Evolutionary conservation across 306 rosid species (phyloP), one percentile per base, ranked within the genome.

Genomic region (Cucurbita moschata): DNA sequence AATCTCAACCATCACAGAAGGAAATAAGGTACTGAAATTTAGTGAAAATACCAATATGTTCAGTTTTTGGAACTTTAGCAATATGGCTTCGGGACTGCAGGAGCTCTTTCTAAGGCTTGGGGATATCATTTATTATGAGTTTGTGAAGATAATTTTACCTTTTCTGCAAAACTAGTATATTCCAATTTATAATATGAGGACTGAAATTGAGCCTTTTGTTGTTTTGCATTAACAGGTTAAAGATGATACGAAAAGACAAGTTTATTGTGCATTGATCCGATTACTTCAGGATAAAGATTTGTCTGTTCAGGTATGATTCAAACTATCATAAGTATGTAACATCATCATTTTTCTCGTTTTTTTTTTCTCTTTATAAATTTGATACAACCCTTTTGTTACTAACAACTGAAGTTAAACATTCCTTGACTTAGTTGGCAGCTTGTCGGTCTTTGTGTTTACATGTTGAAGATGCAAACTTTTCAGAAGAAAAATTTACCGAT

Each of bases 391-490:
- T 68, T 64, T 58, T 43, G 62, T 81, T 77, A 71, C 35, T 57
- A 65, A 19, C 52, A 10, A 79, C 82, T 79, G 63, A 60, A 75
- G n/a, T 11, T 77, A 51, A 66, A 71, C 77, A 71, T 80, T 59
- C 44, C 18, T 79, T 79, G 50, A 72, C 84, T 79, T 76, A 93
- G 98, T 80, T 93, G 87, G 98, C 98, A 85, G 96, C 97, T 49
- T 88, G 97, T 84, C 94, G 98, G 73, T 87, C 98, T 49, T 69
- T 93, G 85, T 93, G 98, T 81, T 84, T 77, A 43, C 85, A 93
- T 80, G 76, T 90, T 74, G 98, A 93, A 86, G 97, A 93, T 86
- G 98, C 94, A 75, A 90, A 88, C 82, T 93, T 93, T 81, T 88
- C 93, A 10, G 88, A 88, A 72, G 72, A 83, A 78, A 96, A 87